Evolutionary conservation across 768 basidiomycete species (phyloP).

Genomic region (Phylloporus scabripes): DNA sequence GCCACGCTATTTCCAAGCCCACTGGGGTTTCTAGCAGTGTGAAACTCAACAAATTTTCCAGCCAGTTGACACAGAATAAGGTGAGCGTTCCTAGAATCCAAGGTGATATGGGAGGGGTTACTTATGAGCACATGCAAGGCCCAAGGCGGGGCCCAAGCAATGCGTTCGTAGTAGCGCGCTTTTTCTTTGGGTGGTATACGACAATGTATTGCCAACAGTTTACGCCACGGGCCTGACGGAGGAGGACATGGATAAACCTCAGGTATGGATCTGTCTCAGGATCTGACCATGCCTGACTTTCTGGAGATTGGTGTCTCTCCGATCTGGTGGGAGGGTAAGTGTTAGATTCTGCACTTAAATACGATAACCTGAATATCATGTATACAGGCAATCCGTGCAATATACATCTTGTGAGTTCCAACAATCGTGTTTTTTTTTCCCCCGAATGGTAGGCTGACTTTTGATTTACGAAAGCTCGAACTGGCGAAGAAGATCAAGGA

Average conservation of each 20-base stretch:
- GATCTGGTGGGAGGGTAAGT: slow-evolving; percentile 85
- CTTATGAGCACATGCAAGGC: slow-evolving; percentile 30
- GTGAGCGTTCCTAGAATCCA: slow-evolving; percentile 31
- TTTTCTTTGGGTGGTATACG: background rate
- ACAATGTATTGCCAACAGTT: slow-evolving; percentile 32
- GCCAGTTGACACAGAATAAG: slow-evolving; percentile 73
- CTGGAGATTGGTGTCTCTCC: slow-evolving; percentile 79
- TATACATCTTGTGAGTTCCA: slow-evolving; percentile 58
- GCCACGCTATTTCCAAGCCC: slow-evolving; percentile 19
- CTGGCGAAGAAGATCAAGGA: slow-evolving; percentile 76
- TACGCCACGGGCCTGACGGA: slow-evolving; percentile 75
- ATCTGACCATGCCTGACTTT: slow-evolving; percentile 4
- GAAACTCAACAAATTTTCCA: slow-evolving; percentile 70
- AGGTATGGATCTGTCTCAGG: slow-evolving; percentile 39
- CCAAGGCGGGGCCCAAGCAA: slow-evolving; percentile 77
- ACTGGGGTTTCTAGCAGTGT: slow-evolving; percentile 29
- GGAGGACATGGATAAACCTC: slow-evolving; percentile 80
- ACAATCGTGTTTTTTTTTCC: background rate
- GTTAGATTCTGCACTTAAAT: background rate
- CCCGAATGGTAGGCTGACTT: background rate
- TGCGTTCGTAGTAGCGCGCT: slow-evolving; percentile 56
- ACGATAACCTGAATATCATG: background rate
- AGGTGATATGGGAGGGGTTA: background rate
- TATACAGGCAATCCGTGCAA: slow-evolving; percentile 76
- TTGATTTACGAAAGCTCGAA: slow-evolving; percentile 49